Evolutionary conservation across 2,329 filamentous ascomycete species (phyloP).

Genomic region (Blastomyces emzantsi): DNA sequence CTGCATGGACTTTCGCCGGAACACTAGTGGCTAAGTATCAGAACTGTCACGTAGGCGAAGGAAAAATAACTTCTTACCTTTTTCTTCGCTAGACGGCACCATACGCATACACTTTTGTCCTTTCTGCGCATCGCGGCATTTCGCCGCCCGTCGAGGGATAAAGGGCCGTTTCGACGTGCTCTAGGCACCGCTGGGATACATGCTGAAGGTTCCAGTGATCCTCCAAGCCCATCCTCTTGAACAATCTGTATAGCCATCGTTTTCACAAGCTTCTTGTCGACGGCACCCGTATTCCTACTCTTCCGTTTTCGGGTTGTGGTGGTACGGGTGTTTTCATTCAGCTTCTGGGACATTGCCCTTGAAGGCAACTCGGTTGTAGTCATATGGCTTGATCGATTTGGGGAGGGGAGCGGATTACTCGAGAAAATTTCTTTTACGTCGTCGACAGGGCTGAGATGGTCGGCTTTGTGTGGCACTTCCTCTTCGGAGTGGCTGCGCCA

Average conservation of each 20-base stretch:
- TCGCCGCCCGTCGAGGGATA: conserved; percentile 32
- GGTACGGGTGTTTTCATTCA: not conserved
- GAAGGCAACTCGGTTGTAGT: not conserved
- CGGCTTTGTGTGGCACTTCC: not conserved
- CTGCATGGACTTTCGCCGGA: conserved; percentile 36
- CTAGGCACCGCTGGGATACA: conserved; percentile 36
- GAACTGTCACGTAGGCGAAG: not conserved
- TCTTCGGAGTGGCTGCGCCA: not conserved
- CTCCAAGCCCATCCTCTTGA: conserved; percentile 36
- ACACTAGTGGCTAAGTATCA: conserved; percentile 25
- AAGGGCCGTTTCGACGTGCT: conserved; percentile 35
- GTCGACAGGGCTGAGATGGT: not conserved
- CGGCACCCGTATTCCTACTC: conserved; percentile 20
- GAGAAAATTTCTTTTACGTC: not conserved
- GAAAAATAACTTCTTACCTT: conserved; percentile 25
- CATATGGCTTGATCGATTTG: not conserved
- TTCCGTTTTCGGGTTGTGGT: conserved; percentile 31
- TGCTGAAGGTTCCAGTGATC: conserved; percentile 32
- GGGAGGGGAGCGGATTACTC: not conserved
- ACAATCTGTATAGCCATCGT: conserved; percentile 35
- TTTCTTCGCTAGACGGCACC: conserved; percentile 37
- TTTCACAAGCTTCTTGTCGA: conserved; percentile 22
- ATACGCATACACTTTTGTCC: conserved; percentile 38
- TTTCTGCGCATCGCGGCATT: conserved; percentile 36
- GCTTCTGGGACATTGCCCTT: not conserved